Evolutionary conservation across 1,284 basidiomycete genomes (phyloP), one percentile per base, ranked within the genome.

Genomic region (Tetrapyrgos nigripes): DNA sequence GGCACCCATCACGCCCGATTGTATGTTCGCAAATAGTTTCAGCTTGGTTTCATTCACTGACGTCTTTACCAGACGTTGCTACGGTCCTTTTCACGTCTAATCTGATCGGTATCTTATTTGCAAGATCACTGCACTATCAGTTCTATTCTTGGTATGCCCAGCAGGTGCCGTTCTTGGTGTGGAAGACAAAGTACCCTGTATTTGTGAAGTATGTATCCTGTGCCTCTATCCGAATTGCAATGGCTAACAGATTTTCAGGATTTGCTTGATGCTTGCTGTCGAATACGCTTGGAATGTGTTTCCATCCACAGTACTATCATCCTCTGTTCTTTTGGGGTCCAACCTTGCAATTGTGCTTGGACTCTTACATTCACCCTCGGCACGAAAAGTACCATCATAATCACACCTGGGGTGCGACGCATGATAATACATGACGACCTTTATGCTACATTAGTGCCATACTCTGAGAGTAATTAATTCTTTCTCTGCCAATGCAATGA

Each of bases 131-230:
- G 55, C 97, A 99, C 73, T 99, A 98, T 73, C 97, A 99, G 68
- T 99, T 99, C 76, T 98, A 98, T 73, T 90, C 92, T 4, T 99
- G 97, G 97, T 98, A 98, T 73, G 94, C 92, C 11, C 91, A 95
- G 63, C 94, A 97, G 66, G 73, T 97, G n/a, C 94, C 96, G 0
- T 88, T 97, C 67, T 76, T 99, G 26, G 77, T 86, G 4, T 96
- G 88, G 85, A 84, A 86, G 66, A 90, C 92, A 3, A 80, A 74
- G 55, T 92, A 86, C 70, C 88, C 88, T 23, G 47, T 83, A 17
- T 33, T 76, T 24, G 6, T 90, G 21, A 90, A 86, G 93, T 94
- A 66, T 68, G 85, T 75, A 24, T 27, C 44, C 24, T 57, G 31
- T 55, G 33, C 24, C 31, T 55, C 27, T 52, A 48, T n/a, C 37